A percentile compares a stretch with the other conserved stretches of the same genome.
These are phyloP conservation scores for Cerrena zonata DNA, from an alignment of 1,284 basidiomycete species.

Conservation along the genomic window DNA sequence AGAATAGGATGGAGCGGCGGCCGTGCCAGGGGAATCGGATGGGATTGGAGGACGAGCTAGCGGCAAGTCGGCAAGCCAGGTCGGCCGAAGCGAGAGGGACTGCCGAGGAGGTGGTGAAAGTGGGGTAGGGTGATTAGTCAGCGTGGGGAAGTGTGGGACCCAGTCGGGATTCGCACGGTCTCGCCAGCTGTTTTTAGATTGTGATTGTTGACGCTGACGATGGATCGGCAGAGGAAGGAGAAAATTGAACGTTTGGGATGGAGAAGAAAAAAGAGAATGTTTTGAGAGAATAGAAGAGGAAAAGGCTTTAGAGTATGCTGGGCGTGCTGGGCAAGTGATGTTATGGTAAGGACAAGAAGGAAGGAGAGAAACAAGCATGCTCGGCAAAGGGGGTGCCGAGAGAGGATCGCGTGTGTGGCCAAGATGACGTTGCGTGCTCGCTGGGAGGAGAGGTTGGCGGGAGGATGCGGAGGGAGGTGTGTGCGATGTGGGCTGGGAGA, in stretches of 20 bases:
- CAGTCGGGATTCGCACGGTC: not conserved
- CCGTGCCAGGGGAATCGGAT: not conserved
- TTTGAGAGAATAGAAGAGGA: too few relatives aligned
- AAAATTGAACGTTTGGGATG: not conserved
- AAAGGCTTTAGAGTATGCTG: not conserved
- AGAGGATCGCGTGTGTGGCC: not conserved
- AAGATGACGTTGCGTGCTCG: conserved; percentile 2
- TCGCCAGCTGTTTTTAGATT: not conserved
- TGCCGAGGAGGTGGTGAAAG: not conserved
- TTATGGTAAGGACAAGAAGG: not conserved
- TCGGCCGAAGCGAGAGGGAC: not conserved
- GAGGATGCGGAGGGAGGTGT: not conserved
- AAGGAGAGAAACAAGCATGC: not conserved
- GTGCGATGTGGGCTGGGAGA: not conserved
- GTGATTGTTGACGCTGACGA: too few relatives aligned
- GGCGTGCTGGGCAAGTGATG: conserved; percentile 2
- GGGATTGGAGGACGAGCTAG: not conserved
- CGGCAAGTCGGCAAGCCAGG: not conserved
- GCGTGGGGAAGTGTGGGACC: not conserved
- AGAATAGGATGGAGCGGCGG: not conserved
- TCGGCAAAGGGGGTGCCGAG: conserved; percentile 3
- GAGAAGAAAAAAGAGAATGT: not conserved
- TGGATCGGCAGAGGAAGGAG: not conserved
- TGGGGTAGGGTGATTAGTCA: conserved; percentile 1
- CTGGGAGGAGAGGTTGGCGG: not conserved